Conservation (phyloP, 225 moss, liverwort and hornwort genomes). For the Antitrichia curtipendula region DNA sequence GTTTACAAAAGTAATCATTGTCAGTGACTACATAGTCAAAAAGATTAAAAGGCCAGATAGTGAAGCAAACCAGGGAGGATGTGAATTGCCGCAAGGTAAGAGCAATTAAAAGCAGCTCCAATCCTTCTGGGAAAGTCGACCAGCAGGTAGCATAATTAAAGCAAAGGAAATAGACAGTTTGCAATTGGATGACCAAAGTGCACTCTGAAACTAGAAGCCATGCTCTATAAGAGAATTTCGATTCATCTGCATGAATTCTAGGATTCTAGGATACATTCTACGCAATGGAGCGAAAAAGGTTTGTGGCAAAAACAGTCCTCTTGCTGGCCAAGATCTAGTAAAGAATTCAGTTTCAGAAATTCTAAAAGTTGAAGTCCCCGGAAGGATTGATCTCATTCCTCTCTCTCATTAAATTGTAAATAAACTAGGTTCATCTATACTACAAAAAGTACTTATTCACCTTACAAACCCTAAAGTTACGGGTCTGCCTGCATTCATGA, state of each 20-base stretch:
- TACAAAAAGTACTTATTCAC: background rate
- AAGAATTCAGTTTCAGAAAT: background rate
- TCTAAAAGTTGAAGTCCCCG: background rate
- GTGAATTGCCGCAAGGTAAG: background rate
- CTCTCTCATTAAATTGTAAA: background rate
- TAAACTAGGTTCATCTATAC: background rate
- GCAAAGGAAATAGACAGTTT: background rate
- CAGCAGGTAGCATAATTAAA: too few species aligned
- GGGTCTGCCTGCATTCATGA: background rate
- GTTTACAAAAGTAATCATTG: background rate
- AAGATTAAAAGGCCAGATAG: too few species aligned
- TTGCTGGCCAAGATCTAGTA: background rate
- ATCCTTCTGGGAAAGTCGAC: background rate
- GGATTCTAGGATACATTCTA: background rate
- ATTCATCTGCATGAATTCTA: background rate
- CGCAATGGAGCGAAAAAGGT: background rate
- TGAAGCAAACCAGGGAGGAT: background rate
- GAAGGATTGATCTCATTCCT: background rate
- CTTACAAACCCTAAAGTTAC: background rate
- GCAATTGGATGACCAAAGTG: background rate
- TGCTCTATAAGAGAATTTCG: background rate
- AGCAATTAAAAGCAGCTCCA: background rate
- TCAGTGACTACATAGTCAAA: background rate
- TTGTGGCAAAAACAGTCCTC: background rate
- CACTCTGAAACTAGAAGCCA: background rate